Percentiles rank a stretch among this genome's conserved stretches.
Conservation (phyloP, 371 early-diverging fungal genomes). For the Smittium mucronatum region DNA sequence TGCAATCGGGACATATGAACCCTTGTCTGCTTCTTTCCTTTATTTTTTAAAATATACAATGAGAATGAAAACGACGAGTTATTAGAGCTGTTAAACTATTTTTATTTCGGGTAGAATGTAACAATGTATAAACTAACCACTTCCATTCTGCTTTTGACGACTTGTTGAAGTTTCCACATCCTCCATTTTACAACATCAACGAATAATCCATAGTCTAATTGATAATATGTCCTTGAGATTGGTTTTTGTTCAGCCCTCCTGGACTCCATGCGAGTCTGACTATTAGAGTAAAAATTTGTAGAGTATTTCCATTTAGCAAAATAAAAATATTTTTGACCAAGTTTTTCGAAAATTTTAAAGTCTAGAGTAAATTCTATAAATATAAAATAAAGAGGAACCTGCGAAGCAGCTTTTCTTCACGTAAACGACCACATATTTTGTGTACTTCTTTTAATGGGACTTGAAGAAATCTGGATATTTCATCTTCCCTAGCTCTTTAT, state of each 20-base stretch:
- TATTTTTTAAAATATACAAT: no score
- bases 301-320: neutral
- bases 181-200: conserved; percentile 86
- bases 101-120: no score
- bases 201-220: conserved; percentile 82
- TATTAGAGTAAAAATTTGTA: no score
- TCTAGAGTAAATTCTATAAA: neutral
- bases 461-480: conserved; percentile 51
- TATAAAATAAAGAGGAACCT: conserved; percentile 12
- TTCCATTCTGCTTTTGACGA: conserved; percentile 52
- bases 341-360: neutral
- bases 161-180: conserved; percentile 69
- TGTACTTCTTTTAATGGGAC: conserved; percentile 58
- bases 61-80: no score
- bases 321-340: neutral
- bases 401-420: conserved; percentile 58
- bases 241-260: conserved; percentile 48
- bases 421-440: conserved; percentile 63
- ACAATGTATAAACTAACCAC: conserved; percentile 18
- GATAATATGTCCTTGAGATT: conserved; percentile 63
- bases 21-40: conserved; percentile 59
- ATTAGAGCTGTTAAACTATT: no score
- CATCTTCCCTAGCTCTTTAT: conserved; percentile 57
- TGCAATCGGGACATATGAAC: conserved; percentile 49
- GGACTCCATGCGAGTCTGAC: conserved; percentile 46